Evolutionary conservation across 2,329 filamentous ascomycete species (phyloP).

Genomic region (Raffaelea albimanens): DNA sequence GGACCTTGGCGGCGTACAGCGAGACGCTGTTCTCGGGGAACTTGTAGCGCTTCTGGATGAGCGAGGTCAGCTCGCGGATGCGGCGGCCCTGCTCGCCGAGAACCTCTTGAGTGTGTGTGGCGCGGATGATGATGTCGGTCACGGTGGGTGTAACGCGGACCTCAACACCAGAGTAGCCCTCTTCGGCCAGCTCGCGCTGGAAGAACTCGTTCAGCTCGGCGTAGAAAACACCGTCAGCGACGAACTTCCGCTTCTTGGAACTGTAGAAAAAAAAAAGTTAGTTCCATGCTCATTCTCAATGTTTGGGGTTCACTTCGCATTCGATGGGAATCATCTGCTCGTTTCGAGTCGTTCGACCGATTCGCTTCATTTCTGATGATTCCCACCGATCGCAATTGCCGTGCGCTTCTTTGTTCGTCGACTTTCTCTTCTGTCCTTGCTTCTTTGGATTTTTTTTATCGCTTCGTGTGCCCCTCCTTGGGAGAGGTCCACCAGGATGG

Average conservation of each 20-base stretch:
- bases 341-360: too few relatives aligned
- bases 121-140: constrained; percentile 99
- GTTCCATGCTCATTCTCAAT: background rate
- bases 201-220: constrained; percentile 99
- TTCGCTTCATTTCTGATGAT: background rate
- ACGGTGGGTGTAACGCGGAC: constrained; percentile 99
- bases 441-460: background rate
- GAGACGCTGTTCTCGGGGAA: constrained; percentile 99
- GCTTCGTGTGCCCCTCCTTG: background rate
- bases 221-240: constrained; percentile 99
- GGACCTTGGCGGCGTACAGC: constrained; percentile 99
- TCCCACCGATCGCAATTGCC: too few relatives aligned
- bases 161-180: constrained; percentile 99
- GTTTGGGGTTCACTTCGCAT: too few relatives aligned
- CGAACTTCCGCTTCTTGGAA: constrained; percentile 91
- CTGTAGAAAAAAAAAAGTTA: constrained; percentile 31
- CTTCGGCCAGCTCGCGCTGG: constrained; percentile 99
- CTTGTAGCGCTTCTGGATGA: constrained; percentile 99
- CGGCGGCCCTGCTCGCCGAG: constrained; percentile 99
- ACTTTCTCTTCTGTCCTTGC: background rate
- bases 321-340: background rate
- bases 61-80: constrained; percentile 98
- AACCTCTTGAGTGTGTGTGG: constrained; percentile 99
- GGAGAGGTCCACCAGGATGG: background rate
- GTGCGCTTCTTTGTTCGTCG: background rate